These are phyloP conservation scores for Benincasa hispida DNA, from an alignment of 306 rosid species.

Conservation along the genomic window DNA sequence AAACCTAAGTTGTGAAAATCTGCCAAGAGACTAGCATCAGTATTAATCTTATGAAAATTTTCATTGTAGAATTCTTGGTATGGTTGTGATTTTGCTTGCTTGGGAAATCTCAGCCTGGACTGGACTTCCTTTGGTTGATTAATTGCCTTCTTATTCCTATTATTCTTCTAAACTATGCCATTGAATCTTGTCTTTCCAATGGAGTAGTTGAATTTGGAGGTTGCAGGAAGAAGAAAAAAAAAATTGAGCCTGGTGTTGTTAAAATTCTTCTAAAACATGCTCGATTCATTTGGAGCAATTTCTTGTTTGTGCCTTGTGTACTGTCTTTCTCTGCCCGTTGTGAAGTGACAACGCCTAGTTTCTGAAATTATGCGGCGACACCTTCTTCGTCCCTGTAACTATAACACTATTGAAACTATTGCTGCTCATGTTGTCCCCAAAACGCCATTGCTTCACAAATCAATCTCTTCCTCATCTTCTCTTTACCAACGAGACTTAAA, in stretches of 20 bases:
- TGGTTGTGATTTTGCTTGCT: not conserved
- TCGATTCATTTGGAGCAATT: not conserved
- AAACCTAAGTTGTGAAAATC: not conserved
- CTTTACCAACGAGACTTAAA: not conserved
- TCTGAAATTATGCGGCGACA: not conserved
- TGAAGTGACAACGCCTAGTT: not conserved
- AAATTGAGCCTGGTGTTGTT: not conserved
- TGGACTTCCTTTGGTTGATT: not conserved
- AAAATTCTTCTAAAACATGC: not conserved
- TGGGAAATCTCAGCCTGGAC: not conserved
- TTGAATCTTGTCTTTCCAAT: not conserved
- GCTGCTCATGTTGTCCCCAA: not conserved
- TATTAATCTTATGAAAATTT: not conserved
- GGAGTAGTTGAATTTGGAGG: not conserved
- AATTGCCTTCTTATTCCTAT: not conserved
- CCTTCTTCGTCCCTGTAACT: not conserved
- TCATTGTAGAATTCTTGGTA: not conserved
- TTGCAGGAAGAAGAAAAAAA: not conserved
- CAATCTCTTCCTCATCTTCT: not conserved
- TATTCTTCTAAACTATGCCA: not conserved
- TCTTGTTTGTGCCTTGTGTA: not conserved
- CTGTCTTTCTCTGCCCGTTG: not conserved
- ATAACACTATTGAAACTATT: not conserved
- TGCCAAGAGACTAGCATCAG: not conserved
- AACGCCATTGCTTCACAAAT: not conserved